Base-by-base conservation (phyloP, 129 eudicot genomes). In the Centaurea solstitialis region DNA sequence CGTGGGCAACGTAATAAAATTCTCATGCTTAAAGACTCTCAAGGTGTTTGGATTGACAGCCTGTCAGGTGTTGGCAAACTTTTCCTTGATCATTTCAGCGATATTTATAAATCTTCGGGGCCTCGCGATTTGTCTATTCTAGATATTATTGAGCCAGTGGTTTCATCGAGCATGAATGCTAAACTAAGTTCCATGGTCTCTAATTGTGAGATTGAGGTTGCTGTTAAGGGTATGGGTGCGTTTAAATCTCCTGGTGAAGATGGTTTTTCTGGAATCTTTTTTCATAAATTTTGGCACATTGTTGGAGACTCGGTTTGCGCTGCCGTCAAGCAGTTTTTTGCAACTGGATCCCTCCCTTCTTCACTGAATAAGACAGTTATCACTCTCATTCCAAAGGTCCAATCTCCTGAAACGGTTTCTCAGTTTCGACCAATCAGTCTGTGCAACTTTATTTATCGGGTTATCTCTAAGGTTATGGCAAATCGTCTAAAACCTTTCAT, bases 211-310 rank as follows among this genome's bases (percentile, higher is more conserved):
- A 20, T 73, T 41, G 1, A 1, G 6, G 20, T 10, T 6, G 62
- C 77, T 17, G 62, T 41, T 13, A 39, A n/a, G 62, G 17, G 26
- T 0, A 8, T 73, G 6, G 35, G 37, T 3, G 62, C 77, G 2
- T 5, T 9, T 11, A 73, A 73, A 45, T 26, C 53, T 6, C 59
- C 77, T 8, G 77, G 83, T 18, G 76, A 65, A 1, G 77, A 79
- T 50, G 83, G 83, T 1, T 70, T 45, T 22, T 13, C 57, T 0
- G n/a, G 50, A 0, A 1, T 4, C 30, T 53, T 79, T 43, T 79
- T 23, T 38, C 47, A 70, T 9, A 50, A 5, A 4, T 70, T 61
- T 28, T 70, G 77, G 83, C 7, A 30, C 9, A 79, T 71, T 18
- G 67, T 79, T 33, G 71, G 57, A 24, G 30, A 9, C 6, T 66